These are phyloP conservation scores for Candida dendrica DNA, from an alignment of 805 yeast genomes.

Conservation along the genomic window DNA sequence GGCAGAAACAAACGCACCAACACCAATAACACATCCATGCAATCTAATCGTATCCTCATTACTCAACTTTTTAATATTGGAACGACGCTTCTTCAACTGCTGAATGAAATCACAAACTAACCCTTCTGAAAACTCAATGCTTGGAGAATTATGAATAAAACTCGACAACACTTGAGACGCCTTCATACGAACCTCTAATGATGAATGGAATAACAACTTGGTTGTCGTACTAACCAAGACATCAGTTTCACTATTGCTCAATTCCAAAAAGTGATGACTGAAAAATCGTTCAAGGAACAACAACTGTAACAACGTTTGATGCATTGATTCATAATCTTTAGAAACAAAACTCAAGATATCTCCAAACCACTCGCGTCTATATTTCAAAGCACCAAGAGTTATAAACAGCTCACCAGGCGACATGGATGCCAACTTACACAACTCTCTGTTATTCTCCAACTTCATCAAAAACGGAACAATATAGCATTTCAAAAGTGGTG, in stretches of 20 bases:
- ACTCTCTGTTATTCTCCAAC: slow-evolving; percentile 66
- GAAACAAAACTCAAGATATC: slow-evolving; percentile 36
- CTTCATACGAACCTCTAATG: slow-evolving; percentile 67
- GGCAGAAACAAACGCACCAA: slow-evolving; percentile 83
- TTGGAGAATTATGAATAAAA: slow-evolving; percentile 49
- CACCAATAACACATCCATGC: slow-evolving; percentile 84
- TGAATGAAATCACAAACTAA: slow-evolving; percentile 27
- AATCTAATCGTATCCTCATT: slow-evolving; percentile 38
- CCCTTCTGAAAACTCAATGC: slow-evolving; percentile 32
- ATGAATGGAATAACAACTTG: slow-evolving; percentile 49
- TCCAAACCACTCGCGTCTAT: slow-evolving; percentile 33
- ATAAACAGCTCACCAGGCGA: slow-evolving; percentile 43
- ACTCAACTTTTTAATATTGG: slow-evolving; percentile 25
- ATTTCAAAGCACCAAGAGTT: slow-evolving; percentile 41
- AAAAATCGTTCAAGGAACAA: slow-evolving; percentile 65
- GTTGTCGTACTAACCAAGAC: slow-evolving; percentile 45
- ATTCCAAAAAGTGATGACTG: slow-evolving; percentile 55
- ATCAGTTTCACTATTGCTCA: slow-evolving; percentile 40
- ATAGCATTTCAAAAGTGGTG: slow-evolving; percentile 41
- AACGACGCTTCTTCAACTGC: slow-evolving; percentile 15
- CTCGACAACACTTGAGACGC: slow-evolving; percentile 75
- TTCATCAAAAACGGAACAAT: slow-evolving; percentile 66
- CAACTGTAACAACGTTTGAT: slow-evolving; percentile 62
- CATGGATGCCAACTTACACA: slow-evolving; percentile 62
- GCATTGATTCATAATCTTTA: slow-evolving; percentile 35